Conservation (phyloP, 75 land plant genomes). For the Pinus taeda region DNA sequence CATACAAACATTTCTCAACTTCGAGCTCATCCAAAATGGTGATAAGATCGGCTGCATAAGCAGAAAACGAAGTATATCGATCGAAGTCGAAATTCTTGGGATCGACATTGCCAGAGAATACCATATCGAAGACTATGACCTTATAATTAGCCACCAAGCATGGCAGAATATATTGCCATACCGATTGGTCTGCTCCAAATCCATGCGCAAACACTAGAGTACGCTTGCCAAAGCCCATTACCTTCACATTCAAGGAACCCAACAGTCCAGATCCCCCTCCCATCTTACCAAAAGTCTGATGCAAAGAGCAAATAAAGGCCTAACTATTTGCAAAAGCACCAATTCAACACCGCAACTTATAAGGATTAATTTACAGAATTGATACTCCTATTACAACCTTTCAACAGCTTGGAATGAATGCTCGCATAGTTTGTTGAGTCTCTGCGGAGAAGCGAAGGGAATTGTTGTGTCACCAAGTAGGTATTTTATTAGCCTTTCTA, state of each 20-base stretch:
- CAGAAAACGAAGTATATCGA: slow-evolving; percentile 18
- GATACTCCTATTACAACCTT: too few relatives aligned
- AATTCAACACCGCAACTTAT: background rate
- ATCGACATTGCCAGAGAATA: slow-evolving; percentile 34
- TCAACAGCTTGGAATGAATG: too few relatives aligned
- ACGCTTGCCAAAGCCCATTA: slow-evolving; percentile 35
- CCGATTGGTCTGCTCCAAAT: slow-evolving; percentile 54
- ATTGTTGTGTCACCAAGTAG: too few relatives aligned
- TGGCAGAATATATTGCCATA: slow-evolving; percentile 58
- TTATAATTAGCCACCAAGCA: slow-evolving; percentile 21
- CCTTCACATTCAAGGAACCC: slow-evolving; percentile 31
- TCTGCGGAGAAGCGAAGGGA: too few relatives aligned
- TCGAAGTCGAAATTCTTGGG: slow-evolving; percentile 12
- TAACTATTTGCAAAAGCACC: background rate
- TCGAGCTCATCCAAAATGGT: slow-evolving; percentile 25
- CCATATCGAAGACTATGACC: slow-evolving; percentile 62
- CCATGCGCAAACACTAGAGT: slow-evolving; percentile 60
- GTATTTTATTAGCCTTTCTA: too few relatives aligned
- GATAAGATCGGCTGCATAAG: slow-evolving; percentile 23
- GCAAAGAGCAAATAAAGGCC: background rate
- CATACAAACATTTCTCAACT: slow-evolving; percentile 14
- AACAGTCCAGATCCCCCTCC: background rate
- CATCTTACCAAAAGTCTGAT: too few relatives aligned
- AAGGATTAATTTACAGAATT: too few relatives aligned
- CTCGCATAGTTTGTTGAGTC: too few relatives aligned